Percentiles rank a stretch among this genome's conserved stretches.
phyloP scores from a whole-genome alignment of 1,139 yeast genomes.

The Diutina mesorugosa region DNA sequence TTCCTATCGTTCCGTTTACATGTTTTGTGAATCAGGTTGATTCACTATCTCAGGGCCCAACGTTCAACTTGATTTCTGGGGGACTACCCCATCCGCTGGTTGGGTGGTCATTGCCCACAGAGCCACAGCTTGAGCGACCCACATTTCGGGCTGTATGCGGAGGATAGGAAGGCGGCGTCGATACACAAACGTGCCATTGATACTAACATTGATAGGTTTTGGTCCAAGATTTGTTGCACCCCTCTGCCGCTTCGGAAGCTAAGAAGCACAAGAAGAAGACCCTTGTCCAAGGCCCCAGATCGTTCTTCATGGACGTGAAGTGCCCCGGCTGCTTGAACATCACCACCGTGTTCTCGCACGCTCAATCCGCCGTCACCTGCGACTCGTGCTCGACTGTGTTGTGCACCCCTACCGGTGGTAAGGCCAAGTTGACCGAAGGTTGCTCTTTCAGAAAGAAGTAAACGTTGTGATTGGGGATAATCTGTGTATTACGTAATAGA shows the following conservation, averaged over 20 bases:
- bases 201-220: conserved; percentile 14
- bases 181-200: neutral
- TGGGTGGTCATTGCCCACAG: neutral
- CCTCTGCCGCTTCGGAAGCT: conserved; percentile 92
- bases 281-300: conserved; percentile 95
- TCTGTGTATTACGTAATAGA: conserved; percentile 2
- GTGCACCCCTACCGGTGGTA: conserved; percentile 99
- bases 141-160: neutral
- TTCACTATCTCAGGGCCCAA: neutral
- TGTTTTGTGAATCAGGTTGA: neutral
- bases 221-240: conserved; percentile 56
- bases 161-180: neutral
- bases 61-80: neutral
- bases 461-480: conserved; percentile 8
- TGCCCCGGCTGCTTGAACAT: conserved; percentile 99
- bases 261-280: conserved; percentile 96
- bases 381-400: conserved; percentile 97
- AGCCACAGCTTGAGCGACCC: neutral
- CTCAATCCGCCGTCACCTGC: conserved; percentile 99
- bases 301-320: conserved; percentile 98
- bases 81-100: neutral
- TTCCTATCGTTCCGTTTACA: neutral
- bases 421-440: conserved; percentile 98
- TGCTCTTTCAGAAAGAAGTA: conserved; percentile 99
- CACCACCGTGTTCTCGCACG: conserved; percentile 99